Evolutionary conservation across 2,329 filamentous ascomycete species (phyloP), one percentile per base, ranked within the genome.

Genomic region (Beauveria australis): DNA sequence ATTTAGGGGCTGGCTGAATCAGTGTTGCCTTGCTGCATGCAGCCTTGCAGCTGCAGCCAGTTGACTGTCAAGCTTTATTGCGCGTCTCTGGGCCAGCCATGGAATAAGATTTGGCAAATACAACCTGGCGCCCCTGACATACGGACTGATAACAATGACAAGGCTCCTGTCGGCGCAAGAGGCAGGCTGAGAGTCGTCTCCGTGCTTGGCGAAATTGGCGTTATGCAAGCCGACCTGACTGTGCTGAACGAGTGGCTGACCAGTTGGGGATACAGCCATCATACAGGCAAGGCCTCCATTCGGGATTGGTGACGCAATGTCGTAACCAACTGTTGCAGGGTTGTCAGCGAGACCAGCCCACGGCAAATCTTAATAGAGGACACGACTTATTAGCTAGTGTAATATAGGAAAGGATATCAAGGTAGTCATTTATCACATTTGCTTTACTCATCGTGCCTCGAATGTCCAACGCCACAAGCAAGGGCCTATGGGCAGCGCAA

Each of bases 1-100:
- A n/a, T n/a, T n/a, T n/a, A 51, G 57, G 49, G 49, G 52, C 48
- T 44, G 24, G 18, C 26, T 24, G 47, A 47, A 51, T 22, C 24
- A 18, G 46, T 46, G 12, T 59, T 44, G 33, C 12, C n/a, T 19
- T 26, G 12, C 37, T 33, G 46, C 37, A 43, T 33, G 46, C 37
- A 43, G 46, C 47, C 33, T 37, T 52, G 37, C 56, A 59, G 56
- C 47, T 59, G 56, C 56, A 46, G 24, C 33, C 46, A 14, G n/a
- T 26, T 46, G 19, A 24, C 51, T 22, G 41, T 57, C 44, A 49
- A 49, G 46, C 33, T 49, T 47, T 26, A 22, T 3, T 18, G 19
- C 26, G 5, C 28, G 22, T 14, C 12, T 10, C 18, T 30, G 16
- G 33, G 19, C 18, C 18, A 37, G 33, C 12, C 30, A 41, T 49